Conservation (phyloP, 768 basidiomycete species). For the Russula vinacea region DNA sequence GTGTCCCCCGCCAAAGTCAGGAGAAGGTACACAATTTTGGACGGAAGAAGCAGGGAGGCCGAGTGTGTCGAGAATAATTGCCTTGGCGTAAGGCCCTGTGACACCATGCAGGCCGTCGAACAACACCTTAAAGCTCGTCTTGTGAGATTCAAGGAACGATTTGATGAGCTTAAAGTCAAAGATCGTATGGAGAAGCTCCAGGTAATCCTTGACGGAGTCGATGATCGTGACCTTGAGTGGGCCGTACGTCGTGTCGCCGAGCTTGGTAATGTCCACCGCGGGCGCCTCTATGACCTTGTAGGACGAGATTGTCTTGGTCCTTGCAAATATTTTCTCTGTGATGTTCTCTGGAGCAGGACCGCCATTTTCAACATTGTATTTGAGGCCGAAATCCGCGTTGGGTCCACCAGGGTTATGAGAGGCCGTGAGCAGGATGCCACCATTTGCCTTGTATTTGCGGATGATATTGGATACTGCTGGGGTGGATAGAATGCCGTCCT, state of each 20-base stretch:
- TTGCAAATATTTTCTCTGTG: conserved; percentile 93
- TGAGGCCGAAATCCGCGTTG: conserved; percentile 98
- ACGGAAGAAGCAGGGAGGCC: conserved; percentile 75
- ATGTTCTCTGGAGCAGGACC: conserved; percentile 96
- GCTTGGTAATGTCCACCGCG: conserved; percentile 76
- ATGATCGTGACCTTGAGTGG: conserved; percentile 85
- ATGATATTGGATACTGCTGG: conserved; percentile 97
- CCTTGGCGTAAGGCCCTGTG: conserved; percentile 92
- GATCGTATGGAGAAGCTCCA: conserved; percentile 77
- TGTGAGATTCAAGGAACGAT: conserved; percentile 71
- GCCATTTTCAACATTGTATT: conserved; percentile 97
- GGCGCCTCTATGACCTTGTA: conserved; percentile 84
- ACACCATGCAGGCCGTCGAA: conserved; percentile 97
- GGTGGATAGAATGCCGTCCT: conserved; percentile 90
- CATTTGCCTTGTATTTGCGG: conserved; percentile 92
- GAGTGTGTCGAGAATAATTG: conserved; percentile 80
- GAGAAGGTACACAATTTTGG: conserved; percentile 88
- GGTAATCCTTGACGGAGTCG: conserved; percentile 90
- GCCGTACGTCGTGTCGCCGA: conserved; percentile 77
- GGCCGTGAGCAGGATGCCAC: conserved; percentile 95
- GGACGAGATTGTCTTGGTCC: conserved; percentile 77
- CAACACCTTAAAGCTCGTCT: conserved; percentile 72
- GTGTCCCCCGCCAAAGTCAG: conserved; percentile 97
- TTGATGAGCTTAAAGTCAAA: conserved; percentile 95
- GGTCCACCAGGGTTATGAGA: conserved; percentile 98